phyloP scores from a whole-genome alignment of 2,329 filamentous ascomycete genomes.

The Phoma sp. region DNA sequence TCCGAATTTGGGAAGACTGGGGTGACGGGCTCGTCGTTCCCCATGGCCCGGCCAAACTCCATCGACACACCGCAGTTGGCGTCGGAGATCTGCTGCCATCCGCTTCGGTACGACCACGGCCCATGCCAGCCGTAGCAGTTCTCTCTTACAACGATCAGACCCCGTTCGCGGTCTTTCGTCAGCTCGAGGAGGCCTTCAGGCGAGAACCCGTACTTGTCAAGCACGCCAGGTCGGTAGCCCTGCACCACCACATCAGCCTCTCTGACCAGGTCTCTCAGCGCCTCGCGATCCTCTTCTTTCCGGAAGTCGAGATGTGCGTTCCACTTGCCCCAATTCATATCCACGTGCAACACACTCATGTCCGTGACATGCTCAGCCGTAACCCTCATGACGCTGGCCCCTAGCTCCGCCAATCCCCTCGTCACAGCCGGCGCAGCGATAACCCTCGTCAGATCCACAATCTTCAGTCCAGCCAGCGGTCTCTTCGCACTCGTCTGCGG shows the following conservation, averaged over 20 bases:
- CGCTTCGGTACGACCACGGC: conserved; percentile 54
- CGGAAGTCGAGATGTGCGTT: conserved; percentile 54
- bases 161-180: conserved; percentile 49
- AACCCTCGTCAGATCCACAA: conserved; percentile 58
- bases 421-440: conserved; percentile 58
- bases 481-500: conserved; percentile 41
- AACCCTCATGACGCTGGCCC: conserved; percentile 57
- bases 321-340: conserved; percentile 61
- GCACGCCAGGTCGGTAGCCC: conserved; percentile 57
- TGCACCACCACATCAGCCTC: conserved; percentile 60
- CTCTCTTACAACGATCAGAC: conserved; percentile 57
- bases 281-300: conserved; percentile 46
- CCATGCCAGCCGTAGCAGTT: conserved; percentile 63
- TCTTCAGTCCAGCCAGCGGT: conserved; percentile 57
- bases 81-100: conserved; percentile 63
- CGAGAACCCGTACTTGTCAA: conserved; percentile 57
- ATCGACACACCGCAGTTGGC: conserved; percentile 54
- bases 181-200: conserved; percentile 51
- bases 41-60: conserved; percentile 57
- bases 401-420: conserved; percentile 53
- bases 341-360: conserved; percentile 50
- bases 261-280: conserved; percentile 51
- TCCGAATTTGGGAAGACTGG: conserved; percentile 55
- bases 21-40: conserved; percentile 53
- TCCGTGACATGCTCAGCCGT: conserved; percentile 51